Percentiles rank a stretch among this genome's conserved stretches.
Conservation (phyloP, 345 rosid genomes). For the Eucalyptus viminalis region DNA sequence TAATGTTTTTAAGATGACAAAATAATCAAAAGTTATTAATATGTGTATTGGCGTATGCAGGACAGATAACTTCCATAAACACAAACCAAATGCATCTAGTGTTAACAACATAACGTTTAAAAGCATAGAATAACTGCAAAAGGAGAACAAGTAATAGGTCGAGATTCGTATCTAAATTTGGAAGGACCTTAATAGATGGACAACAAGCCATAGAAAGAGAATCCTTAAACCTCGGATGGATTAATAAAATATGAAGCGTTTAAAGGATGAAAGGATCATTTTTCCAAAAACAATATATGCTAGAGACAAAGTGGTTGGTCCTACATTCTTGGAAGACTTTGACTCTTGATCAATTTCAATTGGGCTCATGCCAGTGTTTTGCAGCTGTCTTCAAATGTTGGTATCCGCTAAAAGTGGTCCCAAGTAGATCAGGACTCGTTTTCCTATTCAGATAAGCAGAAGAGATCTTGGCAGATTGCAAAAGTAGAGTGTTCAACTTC, state of each 20-base stretch:
- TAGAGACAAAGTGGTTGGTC: neutral
- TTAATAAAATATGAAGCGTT: neutral
- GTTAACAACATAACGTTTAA: neutral
- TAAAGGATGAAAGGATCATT: neutral
- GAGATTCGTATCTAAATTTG: neutral
- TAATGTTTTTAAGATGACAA: neutral
- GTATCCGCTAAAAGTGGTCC: neutral
- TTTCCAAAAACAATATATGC: neutral
- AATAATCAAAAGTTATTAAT: neutral
- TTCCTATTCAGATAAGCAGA: neutral
- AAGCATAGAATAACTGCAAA: neutral
- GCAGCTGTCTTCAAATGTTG: neutral
- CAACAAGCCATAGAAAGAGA: neutral
- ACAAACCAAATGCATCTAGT: neutral
- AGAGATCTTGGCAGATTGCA: neutral
- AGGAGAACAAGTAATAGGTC: neutral
- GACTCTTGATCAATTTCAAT: neutral
- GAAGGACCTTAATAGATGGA: neutral
- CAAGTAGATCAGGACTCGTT: neutral
- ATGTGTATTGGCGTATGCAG: rapidly evolving
- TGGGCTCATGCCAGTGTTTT: neutral
- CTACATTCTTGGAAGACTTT: neutral
- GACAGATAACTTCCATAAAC: neutral
- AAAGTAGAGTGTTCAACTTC: neutral
- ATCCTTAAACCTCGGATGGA: neutral